Conservation (phyloP, 1,284 basidiomycete genomes). For the Boletus subluridellus region DNA sequence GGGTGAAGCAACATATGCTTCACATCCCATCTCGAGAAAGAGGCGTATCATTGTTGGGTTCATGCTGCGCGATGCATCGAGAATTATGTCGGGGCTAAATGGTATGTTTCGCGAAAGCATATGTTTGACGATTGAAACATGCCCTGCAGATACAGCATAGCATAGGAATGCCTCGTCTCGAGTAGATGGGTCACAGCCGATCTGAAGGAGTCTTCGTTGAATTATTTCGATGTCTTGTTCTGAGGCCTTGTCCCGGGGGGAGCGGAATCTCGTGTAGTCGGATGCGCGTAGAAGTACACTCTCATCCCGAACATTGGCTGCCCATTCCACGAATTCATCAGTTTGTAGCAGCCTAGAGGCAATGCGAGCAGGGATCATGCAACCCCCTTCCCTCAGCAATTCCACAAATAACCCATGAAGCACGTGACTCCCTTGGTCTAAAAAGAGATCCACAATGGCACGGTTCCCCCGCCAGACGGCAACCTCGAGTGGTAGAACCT, state of each 20-base stretch:
- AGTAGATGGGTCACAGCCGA: neutral
- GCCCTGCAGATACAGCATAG: neutral
- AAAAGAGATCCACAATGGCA: neutral
- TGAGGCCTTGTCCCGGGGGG: neutral
- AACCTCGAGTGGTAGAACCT: neutral
- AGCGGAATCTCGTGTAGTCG: neutral
- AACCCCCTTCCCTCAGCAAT: fast-evolving
- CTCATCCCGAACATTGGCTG: neutral
- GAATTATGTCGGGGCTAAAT: neutral
- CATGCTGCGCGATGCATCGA: neutral
- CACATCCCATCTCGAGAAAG: neutral
- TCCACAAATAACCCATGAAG: neutral
- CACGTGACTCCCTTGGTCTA: neutral
- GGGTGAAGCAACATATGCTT: neutral
- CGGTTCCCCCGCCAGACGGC: neutral
- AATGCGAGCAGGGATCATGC: fast-evolving
- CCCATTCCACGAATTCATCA: constrained; percentile 8
- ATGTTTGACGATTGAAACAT: neutral
- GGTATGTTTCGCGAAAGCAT: neutral
- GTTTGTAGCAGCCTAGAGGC: neutral
- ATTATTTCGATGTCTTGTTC: neutral
- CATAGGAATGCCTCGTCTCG: neutral
- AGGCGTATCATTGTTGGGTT: constrained; percentile 1
- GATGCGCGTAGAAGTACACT: neutral
- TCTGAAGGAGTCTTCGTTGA: neutral